phyloP scores from a whole-genome alignment of 495 filamentous ascomycete species.

The Friedmanniomyces endolithicus region DNA sequence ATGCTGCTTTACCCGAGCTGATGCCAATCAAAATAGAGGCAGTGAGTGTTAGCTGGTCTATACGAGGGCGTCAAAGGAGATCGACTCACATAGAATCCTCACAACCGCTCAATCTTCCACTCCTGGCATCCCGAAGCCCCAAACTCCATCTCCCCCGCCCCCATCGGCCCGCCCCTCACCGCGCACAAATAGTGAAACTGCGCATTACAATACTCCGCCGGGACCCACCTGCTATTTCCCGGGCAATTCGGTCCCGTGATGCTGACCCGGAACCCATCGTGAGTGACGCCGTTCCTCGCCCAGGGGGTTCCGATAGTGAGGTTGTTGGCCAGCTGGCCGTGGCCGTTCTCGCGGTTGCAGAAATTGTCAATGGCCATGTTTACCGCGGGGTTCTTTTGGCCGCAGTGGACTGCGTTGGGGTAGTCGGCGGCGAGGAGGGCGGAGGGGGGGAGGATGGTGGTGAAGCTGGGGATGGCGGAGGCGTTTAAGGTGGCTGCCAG shows the following conservation, averaged over 20 bases:
- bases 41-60: no score
- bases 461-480: background rate
- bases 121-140: background rate
- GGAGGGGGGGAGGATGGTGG: background rate
- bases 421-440: background rate
- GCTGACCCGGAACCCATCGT: background rate
- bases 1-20: no score
- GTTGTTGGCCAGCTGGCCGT: background rate
- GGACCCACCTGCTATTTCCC: background rate
- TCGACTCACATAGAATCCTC: background rate
- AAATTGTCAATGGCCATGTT: slow-evolving; percentile 1
- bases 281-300: background rate
- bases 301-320: background rate
- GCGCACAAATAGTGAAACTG: slow-evolving; percentile 5
- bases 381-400: slow-evolving; percentile 1
- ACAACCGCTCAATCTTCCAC: background rate
- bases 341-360: slow-evolving; percentile 1
- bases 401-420: background rate
- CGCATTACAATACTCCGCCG: slow-evolving; percentile 1
- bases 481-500: slow-evolving; percentile 3
- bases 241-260: background rate
- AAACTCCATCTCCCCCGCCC: background rate
- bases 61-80: no score
- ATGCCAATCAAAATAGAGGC: no score
- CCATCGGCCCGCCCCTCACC: background rate